Conservation (phyloP, 2,329 filamentous ascomycete species). For the Shiraia sp. region DNA sequence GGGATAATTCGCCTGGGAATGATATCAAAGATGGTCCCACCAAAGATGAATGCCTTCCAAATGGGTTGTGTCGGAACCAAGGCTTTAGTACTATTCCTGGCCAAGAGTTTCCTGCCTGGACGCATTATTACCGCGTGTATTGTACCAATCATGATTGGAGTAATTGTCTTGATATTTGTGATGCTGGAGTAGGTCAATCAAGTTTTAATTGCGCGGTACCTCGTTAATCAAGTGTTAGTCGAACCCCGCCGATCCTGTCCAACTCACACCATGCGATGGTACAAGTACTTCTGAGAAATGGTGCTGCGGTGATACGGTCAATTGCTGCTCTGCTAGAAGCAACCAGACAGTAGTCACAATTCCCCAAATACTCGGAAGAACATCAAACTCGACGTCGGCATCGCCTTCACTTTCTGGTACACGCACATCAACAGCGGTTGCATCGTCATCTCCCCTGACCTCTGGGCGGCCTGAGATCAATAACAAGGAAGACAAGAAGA, state of each 20-base stretch:
- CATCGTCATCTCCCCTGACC: not conserved
- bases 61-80: slow-evolving; percentile 17
- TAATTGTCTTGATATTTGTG: slow-evolving; percentile 15
- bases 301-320: slow-evolving; percentile 9
- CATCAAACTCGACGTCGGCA: not conserved
- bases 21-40: slow-evolving; percentile 6
- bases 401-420: not conserved
- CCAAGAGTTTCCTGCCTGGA: not conserved
- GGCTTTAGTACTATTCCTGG: not conserved
- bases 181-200: not conserved
- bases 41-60: slow-evolving; percentile 15
- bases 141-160: slow-evolving; percentile 10
- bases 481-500: not conserved
- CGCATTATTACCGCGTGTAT: slow-evolving; percentile 9
- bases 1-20: slow-evolving; percentile 9
- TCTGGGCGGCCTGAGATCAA: not conserved
- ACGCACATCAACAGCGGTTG: too few species aligned
- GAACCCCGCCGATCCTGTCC: slow-evolving; percentile 1
- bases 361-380: slow-evolving; percentile 1
- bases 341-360: slow-evolving; percentile 2
- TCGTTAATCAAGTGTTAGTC: not conserved
- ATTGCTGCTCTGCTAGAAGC: slow-evolving; percentile 4
- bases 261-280: slow-evolving; percentile 17
- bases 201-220: not conserved
- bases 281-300: slow-evolving; percentile 8